Percentiles rank a stretch among this genome's conserved stretches.
Conservation (phyloP, 2,329 filamentous ascomycete species). For the Anthostomella pinea region DNA sequence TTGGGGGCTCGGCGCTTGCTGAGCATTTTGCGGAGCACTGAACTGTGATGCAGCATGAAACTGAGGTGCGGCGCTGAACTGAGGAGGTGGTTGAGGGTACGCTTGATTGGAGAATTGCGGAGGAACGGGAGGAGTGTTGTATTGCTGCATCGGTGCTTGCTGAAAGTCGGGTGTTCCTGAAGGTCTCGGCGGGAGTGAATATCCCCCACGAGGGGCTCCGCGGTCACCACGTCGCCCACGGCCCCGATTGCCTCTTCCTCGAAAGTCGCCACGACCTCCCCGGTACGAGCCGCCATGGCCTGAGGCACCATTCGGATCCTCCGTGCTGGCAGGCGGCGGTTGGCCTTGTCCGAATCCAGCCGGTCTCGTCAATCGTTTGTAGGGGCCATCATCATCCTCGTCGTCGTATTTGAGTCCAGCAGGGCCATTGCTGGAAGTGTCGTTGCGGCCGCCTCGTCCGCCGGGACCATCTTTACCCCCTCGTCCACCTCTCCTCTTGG, state of each 20-base stretch:
- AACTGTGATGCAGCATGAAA: no score
- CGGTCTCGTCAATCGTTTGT: constrained; percentile 69
- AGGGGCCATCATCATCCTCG: constrained; percentile 61
- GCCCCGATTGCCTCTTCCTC: constrained; percentile 44
- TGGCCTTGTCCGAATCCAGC: constrained; percentile 54
- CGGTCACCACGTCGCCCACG: constrained; percentile 38
- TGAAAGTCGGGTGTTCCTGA: constrained; percentile 32
- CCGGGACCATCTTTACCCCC: constrained; percentile 37
- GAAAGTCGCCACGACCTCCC: constrained; percentile 43
- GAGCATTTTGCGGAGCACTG: constrained; percentile 11
- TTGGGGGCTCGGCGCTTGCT: constrained; percentile 35
- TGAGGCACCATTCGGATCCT: constrained; percentile 36
- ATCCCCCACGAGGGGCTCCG: constrained; percentile 42
- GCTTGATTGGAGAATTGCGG: constrained; percentile 35
- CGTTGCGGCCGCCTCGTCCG: constrained; percentile 36
- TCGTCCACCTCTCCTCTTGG: constrained; percentile 53
- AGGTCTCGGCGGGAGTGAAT: constrained; percentile 38
- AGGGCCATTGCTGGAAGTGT: constrained; percentile 32
- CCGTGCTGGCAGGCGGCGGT: constrained; percentile 39
- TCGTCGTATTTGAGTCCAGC: constrained; percentile 65
- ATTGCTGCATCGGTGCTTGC: constrained; percentile 33
- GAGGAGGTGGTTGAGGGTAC: constrained; percentile 22
- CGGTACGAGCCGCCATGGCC: constrained; percentile 31
- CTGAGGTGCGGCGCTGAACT: constrained; percentile 34
- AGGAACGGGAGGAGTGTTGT: constrained; percentile 24